These are phyloP conservation scores for Luvunga scandens DNA, from an alignment of 345 rosid species.

Conservation along the genomic window DNA sequence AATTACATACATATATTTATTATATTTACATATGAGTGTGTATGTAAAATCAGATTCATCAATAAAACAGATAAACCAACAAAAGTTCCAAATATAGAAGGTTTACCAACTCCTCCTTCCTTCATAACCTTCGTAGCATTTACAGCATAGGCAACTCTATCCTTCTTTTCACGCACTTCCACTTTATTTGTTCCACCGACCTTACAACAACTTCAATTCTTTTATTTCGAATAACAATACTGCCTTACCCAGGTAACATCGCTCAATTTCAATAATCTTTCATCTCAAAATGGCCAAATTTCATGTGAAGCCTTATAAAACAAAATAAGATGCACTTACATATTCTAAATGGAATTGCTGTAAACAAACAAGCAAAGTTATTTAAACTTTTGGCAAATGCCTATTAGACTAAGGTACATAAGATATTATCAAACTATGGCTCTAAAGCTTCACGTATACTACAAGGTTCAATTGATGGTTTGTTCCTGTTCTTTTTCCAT, in stretches of 20 bases:
- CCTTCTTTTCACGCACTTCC: constrained; percentile 32
- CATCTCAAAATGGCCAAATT: too few relatives aligned
- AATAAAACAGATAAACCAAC: background rate
- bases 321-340: too few relatives aligned
- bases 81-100: background rate
- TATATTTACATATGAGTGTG: too few relatives aligned
- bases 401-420: background rate
- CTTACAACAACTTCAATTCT: background rate
- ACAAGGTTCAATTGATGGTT: background rate
- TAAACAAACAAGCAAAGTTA: background rate
- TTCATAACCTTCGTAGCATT: constrained; percentile 30
- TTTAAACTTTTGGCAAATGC: background rate
- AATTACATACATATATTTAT: rapidly evolving
- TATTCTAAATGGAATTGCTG: background rate
- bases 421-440: too few relatives aligned
- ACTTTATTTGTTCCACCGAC: constrained; percentile 33
- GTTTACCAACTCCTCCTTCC: constrained; percentile 25
- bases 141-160: constrained; percentile 26
- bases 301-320: too few relatives aligned
- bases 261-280: too few relatives aligned
- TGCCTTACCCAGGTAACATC: too few relatives aligned
- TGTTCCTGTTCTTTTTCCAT: background rate
- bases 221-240: background rate
- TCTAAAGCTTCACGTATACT: background rate
- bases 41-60: background rate